These are phyloP conservation scores for Chaetomiaceae sp. DNA, from an alignment of 2,329 filamentous ascomycete species.

Conservation along the genomic window DNA sequence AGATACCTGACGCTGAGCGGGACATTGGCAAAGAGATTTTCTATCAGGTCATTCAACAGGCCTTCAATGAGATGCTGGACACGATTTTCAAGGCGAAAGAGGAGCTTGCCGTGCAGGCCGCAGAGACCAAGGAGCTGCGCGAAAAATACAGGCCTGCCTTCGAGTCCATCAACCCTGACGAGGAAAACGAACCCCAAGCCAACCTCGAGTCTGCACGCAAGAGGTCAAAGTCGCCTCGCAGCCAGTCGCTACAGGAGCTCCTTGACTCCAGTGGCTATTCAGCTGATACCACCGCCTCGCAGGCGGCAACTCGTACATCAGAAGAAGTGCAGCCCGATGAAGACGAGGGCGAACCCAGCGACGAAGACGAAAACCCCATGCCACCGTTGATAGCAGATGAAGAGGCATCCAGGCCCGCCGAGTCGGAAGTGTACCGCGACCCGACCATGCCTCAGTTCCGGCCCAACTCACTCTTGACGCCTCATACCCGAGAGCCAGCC, in stretches of 20 bases:
- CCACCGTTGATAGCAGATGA: constrained; percentile 17
- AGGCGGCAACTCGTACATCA: constrained; percentile 14
- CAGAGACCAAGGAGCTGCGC: constrained; percentile 56
- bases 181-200: constrained; percentile 19
- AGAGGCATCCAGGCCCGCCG: neutral
- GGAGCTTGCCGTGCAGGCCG: constrained; percentile 63
- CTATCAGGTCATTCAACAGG: constrained; percentile 86
- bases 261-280: constrained; percentile 41
- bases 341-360: constrained; percentile 12
- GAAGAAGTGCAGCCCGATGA: constrained; percentile 16
- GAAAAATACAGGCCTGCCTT: constrained; percentile 48
- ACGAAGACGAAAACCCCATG: constrained; percentile 4
- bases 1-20: constrained; percentile 71
- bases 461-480: constrained; percentile 7
- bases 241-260: constrained; percentile 35
- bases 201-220: constrained; percentile 7
- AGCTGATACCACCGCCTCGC: constrained; percentile 27
- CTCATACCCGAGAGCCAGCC: neutral
- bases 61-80: constrained; percentile 88
- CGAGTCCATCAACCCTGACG: constrained; percentile 34
- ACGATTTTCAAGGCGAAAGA: constrained; percentile 77
- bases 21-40: constrained; percentile 84
- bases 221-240: constrained; percentile 20
- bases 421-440: constrained; percentile 38
- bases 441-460: constrained; percentile 33